Base-by-base conservation (phyloP, 1,139 yeast species). In the Candida tropicalis region DNA sequence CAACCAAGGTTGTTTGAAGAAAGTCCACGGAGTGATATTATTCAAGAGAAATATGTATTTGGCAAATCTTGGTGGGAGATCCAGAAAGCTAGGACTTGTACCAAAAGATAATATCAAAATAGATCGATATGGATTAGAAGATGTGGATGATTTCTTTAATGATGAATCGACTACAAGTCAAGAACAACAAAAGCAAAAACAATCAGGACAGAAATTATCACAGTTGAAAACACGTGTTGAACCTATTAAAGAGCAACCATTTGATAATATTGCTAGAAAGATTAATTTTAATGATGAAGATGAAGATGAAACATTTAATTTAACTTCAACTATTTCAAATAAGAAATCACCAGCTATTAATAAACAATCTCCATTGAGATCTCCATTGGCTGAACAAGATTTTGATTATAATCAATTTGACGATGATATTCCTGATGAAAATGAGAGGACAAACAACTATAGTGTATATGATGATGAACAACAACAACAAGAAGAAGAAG, bases 51-150 rank as follows among this genome's bases (percentile, higher is more conserved):
- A n/a, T n/a, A 72, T 72, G 77, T 82, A 80, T 56, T 70, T 77
- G 51, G 66, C 80, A 57, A 68, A 71, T 43, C 63, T 81, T 32
- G 87, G 87, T 12, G 59, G 70, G 29, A 71, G 66, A 59, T 75
- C 86, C 39, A 70, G 87, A 16, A 81, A 80, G 59, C 79, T 87
- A 1, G 88, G 88, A 8, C 59, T 82, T 16, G 68, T 67, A 46
- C 81, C 82, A 3, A 71, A 68, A 41, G 60, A 69, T 44, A 71
- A 81, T 60, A 56, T 85, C 35, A 64, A 68, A 26, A 76, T 79
- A 52, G 95, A 87, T 60, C 78, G 77, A 45, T 77, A 81, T 58
- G 85, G 89, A 28, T 80, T 88, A 84, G 96, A 89, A 57, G 87
- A 84, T 54, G 63, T 88, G 33, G 87, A 85, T 52, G 95, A 83